phyloP scores from a whole-genome alignment of 1,284 basidiomycete genomes.

The Rhodotorula mucilaginosa region DNA sequence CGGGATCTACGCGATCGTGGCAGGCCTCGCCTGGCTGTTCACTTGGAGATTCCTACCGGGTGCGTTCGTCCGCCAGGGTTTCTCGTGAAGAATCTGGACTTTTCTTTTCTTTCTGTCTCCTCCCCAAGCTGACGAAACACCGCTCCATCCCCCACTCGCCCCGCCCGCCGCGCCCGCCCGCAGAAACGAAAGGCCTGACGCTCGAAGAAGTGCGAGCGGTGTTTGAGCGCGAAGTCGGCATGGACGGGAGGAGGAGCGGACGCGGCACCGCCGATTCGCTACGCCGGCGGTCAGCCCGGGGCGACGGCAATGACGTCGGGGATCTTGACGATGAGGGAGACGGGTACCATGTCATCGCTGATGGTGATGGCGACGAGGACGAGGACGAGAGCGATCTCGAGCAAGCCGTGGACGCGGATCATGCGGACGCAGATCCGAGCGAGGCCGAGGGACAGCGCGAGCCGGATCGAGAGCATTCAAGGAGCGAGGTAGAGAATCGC shows the following conservation, averaged over 20 bases:
- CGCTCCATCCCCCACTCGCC: too few relatives aligned
- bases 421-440: too few relatives aligned
- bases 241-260: neutral
- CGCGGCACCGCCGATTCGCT: too few relatives aligned
- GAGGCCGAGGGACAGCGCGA: too few relatives aligned
- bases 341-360: neutral
- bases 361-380: neutral
- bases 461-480: neutral
- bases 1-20: slow-evolving; percentile 17
- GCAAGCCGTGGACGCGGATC: neutral
- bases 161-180: neutral
- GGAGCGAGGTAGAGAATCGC: neutral
- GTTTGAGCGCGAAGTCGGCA: slow-evolving; percentile 20
- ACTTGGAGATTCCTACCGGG: slow-evolving; percentile 18
- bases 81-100: too few relatives aligned
- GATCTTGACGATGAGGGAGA: neutral
- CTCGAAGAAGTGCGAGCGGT: slow-evolving; percentile 25
- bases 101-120: too few relatives aligned
- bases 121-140: too few relatives aligned
- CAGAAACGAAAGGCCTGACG: slow-evolving; percentile 36
- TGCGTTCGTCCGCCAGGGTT: neutral
- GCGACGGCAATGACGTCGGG: too few relatives aligned
- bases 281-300: too few relatives aligned
- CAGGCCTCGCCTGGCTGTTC: slow-evolving; percentile 23
- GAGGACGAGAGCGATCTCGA: neutral